Conservation (phyloP, 2,329 filamentous ascomycete genomes). For the Cercospora beticola region DNA sequence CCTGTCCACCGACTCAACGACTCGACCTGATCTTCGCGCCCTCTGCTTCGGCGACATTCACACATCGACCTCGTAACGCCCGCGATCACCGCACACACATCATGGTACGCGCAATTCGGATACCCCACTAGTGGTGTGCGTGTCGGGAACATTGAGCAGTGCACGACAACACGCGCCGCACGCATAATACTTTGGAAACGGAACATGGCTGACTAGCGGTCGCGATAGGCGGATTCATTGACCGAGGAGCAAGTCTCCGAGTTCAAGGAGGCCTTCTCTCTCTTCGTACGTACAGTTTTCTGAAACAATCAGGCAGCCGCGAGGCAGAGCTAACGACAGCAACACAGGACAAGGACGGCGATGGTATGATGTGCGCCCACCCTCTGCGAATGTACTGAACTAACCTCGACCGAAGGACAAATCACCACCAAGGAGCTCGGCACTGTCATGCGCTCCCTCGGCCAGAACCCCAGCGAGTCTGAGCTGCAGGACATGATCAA, state of each 20-base stretch:
- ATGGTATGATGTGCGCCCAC: constrained; percentile 43
- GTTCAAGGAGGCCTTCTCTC: constrained; percentile 99
- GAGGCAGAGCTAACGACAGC: constrained; percentile 25
- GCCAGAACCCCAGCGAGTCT: constrained; percentile 61
- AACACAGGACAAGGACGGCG: constrained; percentile 57
- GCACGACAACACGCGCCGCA: neutral
- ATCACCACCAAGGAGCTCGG: constrained; percentile 65
- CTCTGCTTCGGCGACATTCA: neutral
- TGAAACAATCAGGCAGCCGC: constrained; percentile 8
- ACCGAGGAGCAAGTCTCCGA: constrained; percentile 99
- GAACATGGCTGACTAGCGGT: constrained; percentile 20
- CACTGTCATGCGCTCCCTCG: constrained; percentile 63
- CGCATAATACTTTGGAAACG: neutral
- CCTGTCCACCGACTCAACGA: neutral
- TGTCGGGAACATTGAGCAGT: neutral
- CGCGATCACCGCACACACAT: constrained; percentile 17
- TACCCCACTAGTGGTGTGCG: constrained; percentile 26
- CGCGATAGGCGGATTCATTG: constrained; percentile 82
- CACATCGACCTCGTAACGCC: neutral
- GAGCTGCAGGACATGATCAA: constrained; percentile 67
- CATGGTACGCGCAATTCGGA: constrained; percentile 31
- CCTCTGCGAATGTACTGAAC: neutral
- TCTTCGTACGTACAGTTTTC: constrained; percentile 75
- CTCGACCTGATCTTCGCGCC: neutral
- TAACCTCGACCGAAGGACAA: constrained; percentile 48